Conservation (phyloP, 495 filamentous ascomycete species). For the Xylaria flabelliformis region DNA sequence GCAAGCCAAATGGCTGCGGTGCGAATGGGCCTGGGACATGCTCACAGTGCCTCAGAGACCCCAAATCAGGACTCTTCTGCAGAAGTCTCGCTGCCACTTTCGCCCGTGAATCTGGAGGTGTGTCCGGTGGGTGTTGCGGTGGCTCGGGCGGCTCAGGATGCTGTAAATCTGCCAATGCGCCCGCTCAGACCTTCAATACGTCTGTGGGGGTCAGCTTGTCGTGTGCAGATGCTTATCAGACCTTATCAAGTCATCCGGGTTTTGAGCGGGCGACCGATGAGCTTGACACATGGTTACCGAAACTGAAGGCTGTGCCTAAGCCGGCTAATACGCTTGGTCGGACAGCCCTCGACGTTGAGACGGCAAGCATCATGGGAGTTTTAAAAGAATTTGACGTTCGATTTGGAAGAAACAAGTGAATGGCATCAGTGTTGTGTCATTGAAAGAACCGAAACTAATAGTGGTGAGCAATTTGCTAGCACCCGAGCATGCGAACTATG, state of each 20-base stretch:
- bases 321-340: conserved; percentile 43
- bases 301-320: conserved; percentile 66
- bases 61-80: conserved; percentile 84
- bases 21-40: conserved; percentile 80
- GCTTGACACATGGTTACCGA: conserved; percentile 75
- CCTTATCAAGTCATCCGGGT: conserved; percentile 77
- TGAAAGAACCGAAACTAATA: neutral
- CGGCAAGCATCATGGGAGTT: conserved; percentile 85
- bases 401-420: conserved; percentile 60
- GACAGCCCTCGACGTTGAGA: conserved; percentile 79
- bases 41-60: conserved; percentile 77
- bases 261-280: conserved; percentile 79
- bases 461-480: neutral
- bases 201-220: conserved; percentile 52
- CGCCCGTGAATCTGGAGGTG: conserved; percentile 43
- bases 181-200: conserved; percentile 20
- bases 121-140: conserved; percentile 47
- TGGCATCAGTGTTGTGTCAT: neutral
- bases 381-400: conserved; percentile 81
- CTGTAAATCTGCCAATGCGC: conserved; percentile 36
- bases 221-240: conserved; percentile 84
- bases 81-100: conserved; percentile 77
- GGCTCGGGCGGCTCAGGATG: conserved; percentile 43
- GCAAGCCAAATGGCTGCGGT: conserved; percentile 53
- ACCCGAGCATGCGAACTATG: conserved; percentile 10